These are phyloP conservation scores for Penicillium sp. DNA, from an alignment of 2,329 filamentous ascomycete genomes.

Conservation along the genomic window DNA sequence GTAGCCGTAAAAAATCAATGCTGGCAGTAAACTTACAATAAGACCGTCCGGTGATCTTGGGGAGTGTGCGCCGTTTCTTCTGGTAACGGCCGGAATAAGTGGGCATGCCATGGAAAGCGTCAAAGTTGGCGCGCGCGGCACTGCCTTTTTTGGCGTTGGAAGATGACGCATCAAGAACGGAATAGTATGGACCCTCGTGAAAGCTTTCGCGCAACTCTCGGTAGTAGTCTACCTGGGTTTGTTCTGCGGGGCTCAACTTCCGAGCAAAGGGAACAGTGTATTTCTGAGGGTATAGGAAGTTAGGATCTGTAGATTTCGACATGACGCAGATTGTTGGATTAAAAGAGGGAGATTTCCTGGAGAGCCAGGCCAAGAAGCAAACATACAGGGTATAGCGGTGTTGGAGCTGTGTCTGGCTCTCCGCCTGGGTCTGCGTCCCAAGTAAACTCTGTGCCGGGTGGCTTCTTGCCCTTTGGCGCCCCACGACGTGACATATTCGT, in stretches of 20 bases:
- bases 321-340: background rate
- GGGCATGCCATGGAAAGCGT: constrained; percentile 62
- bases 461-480: constrained; percentile 38
- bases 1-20: background rate
- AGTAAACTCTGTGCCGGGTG: constrained; percentile 43
- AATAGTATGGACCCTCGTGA: constrained; percentile 61
- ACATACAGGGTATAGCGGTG: constrained; percentile 49
- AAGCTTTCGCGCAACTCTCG: constrained; percentile 53
- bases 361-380: constrained; percentile 12
- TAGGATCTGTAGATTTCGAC: background rate
- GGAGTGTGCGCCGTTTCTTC: constrained; percentile 55
- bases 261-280: constrained; percentile 37
- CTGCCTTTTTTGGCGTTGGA: constrained; percentile 45
- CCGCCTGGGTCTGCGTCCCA: constrained; percentile 42
- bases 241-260: constrained; percentile 43
- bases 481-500: constrained; percentile 41
- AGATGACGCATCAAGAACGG: constrained; percentile 46
- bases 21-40: constrained; percentile 47
- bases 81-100: constrained; percentile 59
- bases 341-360: background rate
- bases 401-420: constrained; percentile 45
- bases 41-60: constrained; percentile 53
- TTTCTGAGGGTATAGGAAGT: constrained; percentile 28
- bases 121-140: constrained; percentile 50
- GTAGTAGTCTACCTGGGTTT: constrained; percentile 49